phyloP scores from a whole-genome alignment of 179 eudicot genomes.

The Carnegiea gigantea region DNA sequence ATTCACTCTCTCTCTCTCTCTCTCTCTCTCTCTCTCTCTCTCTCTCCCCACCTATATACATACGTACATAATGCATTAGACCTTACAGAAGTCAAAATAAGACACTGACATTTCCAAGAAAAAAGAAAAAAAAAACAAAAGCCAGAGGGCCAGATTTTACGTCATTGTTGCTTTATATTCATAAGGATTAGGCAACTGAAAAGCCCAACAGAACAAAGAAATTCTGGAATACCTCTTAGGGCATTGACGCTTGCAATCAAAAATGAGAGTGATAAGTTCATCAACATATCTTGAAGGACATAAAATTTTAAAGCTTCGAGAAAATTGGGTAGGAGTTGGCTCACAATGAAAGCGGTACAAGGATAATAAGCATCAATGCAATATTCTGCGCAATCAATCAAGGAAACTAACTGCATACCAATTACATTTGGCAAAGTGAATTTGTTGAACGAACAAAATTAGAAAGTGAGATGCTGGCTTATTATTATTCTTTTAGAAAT shows the following conservation, averaged over 20 bases:
- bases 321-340: background rate
- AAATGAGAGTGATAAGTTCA: background rate
- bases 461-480: background rate
- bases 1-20: no score
- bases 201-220: background rate
- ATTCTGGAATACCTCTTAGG: background rate
- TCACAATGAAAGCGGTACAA: background rate
- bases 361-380: background rate
- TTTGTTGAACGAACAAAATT: no score
- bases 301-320: background rate
- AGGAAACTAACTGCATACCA: background rate
- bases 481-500: background rate
- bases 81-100: background rate
- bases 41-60: no score
- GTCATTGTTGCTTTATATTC: background rate
- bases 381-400: no score
- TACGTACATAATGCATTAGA: background rate
- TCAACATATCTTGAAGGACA: background rate
- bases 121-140: background rate
- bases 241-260: background rate
- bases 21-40: no score
- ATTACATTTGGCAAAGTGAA: background rate
- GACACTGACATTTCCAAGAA: background rate
- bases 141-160: background rate
- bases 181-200: constrained; percentile 1